Percentiles rank a stretch among this genome's conserved stretches.
These are phyloP conservation scores for Heimioporus sp. DNA, from an alignment of 768 basidiomycete genomes.

Conservation along the genomic window DNA sequence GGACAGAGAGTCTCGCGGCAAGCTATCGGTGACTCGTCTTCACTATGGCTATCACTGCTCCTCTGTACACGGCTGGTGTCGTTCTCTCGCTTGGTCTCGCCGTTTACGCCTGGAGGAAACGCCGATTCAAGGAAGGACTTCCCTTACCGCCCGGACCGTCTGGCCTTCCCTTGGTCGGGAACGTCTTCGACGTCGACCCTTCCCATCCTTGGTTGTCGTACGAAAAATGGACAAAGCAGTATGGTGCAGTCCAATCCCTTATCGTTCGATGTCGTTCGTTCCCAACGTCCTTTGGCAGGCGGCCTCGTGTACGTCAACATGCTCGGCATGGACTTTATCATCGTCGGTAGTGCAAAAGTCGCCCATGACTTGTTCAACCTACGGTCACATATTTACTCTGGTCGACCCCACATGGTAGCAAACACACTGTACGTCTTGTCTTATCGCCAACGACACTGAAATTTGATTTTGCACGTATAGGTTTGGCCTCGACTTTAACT, in stretches of 20 bases:
- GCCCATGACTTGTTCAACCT: slow-evolving; percentile 25
- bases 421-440: slow-evolving; percentile 17
- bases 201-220: slow-evolving; percentile 32
- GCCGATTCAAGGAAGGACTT: slow-evolving; percentile 11
- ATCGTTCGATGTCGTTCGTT: background rate
- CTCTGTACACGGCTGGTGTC: slow-evolving; percentile 5
- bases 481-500: slow-evolving; percentile 31
- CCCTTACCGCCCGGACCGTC: slow-evolving; percentile 52
- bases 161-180: slow-evolving; percentile 38
- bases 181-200: slow-evolving; percentile 16
- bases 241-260: slow-evolving; percentile 20
- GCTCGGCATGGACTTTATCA: slow-evolving; percentile 27
- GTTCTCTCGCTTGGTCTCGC: background rate
- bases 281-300: slow-evolving; percentile 8
- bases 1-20: no score
- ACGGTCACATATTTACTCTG: slow-evolving; percentile 28
- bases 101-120: slow-evolving; percentile 15
- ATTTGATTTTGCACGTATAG: slow-evolving; percentile 1
- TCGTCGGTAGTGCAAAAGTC: slow-evolving; percentile 20
- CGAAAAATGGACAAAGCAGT: slow-evolving; percentile 31
- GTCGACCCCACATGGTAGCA: slow-evolving; percentile 21
- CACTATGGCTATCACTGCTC: no score
- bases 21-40: no score
- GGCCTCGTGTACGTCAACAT: slow-evolving; percentile 24
- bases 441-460: background rate